Percentiles rank a stretch among this genome's conserved stretches.
These are phyloP conservation scores for Phialemoniopsis sp. DNA, from an alignment of 2,329 filamentous ascomycete genomes.

Conservation along the genomic window DNA sequence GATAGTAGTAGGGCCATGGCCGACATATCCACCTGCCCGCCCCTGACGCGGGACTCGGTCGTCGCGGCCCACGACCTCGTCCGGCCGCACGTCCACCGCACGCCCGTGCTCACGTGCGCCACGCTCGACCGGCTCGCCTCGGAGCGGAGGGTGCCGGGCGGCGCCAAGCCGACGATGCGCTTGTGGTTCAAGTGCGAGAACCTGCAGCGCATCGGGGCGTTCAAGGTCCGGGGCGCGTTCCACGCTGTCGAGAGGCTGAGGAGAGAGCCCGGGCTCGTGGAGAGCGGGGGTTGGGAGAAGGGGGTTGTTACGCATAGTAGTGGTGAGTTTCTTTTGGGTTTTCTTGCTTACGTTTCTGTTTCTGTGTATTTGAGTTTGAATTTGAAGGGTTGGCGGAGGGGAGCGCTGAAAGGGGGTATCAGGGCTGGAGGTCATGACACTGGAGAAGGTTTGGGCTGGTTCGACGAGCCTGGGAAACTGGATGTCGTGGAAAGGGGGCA, in stretches of 20 bases:
- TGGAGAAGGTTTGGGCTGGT: too few relatives aligned
- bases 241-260: slow-evolving; percentile 74
- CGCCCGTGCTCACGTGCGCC: slow-evolving; percentile 75
- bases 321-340: slow-evolving; percentile 44
- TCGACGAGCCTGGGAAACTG: too few relatives aligned
- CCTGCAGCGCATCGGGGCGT: slow-evolving; percentile 83
- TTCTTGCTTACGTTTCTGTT: slow-evolving; percentile 5
- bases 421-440: too few relatives aligned
- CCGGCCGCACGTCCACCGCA: slow-evolving; percentile 71
- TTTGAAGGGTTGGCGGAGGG: neutral
- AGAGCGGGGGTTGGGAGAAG: slow-evolving; percentile 51
- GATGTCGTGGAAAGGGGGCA: too few relatives aligned
- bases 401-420: too few relatives aligned
- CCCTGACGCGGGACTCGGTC: slow-evolving; percentile 71
- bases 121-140: slow-evolving; percentile 75
- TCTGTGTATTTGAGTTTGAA: neutral
- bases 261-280: slow-evolving; percentile 55
- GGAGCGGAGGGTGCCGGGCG: slow-evolving; percentile 32
- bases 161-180: slow-evolving; percentile 60
- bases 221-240: slow-evolving; percentile 89
- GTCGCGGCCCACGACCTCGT: slow-evolving; percentile 69
- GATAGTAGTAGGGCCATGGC: too few relatives aligned
- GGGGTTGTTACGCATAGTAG: slow-evolving; percentile 90
- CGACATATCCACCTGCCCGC: slow-evolving; percentile 48
- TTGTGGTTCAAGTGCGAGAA: slow-evolving; percentile 98